Evolutionary conservation across 2,329 filamentous ascomycete genomes (phyloP), one percentile per base, ranked within the genome.

Genomic region (Rutstroemia sydowiana): DNA sequence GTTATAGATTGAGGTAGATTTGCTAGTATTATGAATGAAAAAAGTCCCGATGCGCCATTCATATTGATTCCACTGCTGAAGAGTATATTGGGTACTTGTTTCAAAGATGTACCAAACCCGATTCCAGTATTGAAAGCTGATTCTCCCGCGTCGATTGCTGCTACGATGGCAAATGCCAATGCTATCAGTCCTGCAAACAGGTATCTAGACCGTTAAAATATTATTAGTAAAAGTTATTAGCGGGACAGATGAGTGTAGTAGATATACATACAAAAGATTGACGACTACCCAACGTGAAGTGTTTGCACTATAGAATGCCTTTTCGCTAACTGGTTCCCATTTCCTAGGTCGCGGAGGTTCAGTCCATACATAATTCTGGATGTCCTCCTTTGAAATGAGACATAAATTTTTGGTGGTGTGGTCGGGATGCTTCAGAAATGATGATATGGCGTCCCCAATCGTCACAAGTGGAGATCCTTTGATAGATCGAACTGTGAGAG

Each of bases 1-100:
- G 68, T 46, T 0, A 66, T n/a, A 2, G 68, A 36, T 48, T 71
- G 68, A 0, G 65, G 65, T 0, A 52, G 54, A 45, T 71, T 71
- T 30, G 65, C 62, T 3, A 69, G 40, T 9, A 59, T 53, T 18
- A 58, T 51, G 37, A 56, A 58, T 28, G 55, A 54, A 41, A 59
- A 56, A 3, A 59, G 37, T 10, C 36, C 16, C 13, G 14, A 20
- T 39, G 16, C 5, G n/a, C 36, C 10, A 7, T 54, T 55, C 53
- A 59, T 39, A 16, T 39, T 39, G 36, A 39, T n/a, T 6, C 32
- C 32, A 18, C 6, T 39, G 16, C 14, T 39, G 7, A 13, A 32
- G 9, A 39, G 14, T 14, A 39, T 39, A 10, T 14, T 39, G n/a
- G 36, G n/a, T 9, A 18, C 16, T 18, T 39, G 10, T 16, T 37